Base-by-base conservation (phyloP, 352 stramenopile species). In the Thalassiosira livingstoniorum region DNA sequence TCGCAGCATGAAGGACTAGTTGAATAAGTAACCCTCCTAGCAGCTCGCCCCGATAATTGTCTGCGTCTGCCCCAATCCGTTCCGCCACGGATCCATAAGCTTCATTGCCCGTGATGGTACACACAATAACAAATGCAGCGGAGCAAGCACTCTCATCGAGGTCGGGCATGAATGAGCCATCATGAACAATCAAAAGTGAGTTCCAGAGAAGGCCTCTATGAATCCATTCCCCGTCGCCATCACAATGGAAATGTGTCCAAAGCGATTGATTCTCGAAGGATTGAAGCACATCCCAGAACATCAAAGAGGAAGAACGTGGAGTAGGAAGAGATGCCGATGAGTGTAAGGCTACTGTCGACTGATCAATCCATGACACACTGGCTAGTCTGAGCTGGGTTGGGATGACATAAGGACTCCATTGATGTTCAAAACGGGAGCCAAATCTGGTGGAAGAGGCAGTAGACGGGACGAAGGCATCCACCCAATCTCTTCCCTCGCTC, bases 141-240 rank as follows among this genome's bases (percentile, higher is more conserved):
- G 60, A 72, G n/a, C 71, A 65, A 0, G 72, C 7, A 1, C 4
- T 0, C 25, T 13, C 1, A 2, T 42, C n/a, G 2, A 63, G 5
- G 2, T 79, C 32, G 18, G 18, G 18, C 60, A 66, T 79, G 51
- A 57, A 79, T 53, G 71, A 79, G 0, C 60, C 57, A 45, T 79
- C 71, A 39, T 71, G 71, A 21, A 64, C 43, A n/a, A 72, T 25
- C 18, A 53, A 5, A 1, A 79, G 60, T 2, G 71, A 39, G 2
- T 61, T 32, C 1, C 2, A n/a, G 2, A 65, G 2, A 0, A 72
- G 3, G 5, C 42, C 60, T n/a, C 37, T 2, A 10, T 2, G 15
- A 32, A 79, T 72, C 71, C 71, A 79, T 1, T 2, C 21, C 11
- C 71, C 60, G 34, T 79, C 71, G 4, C 71, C 71, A 72, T 79